phyloP scores from a whole-genome alignment of 164 flowering plant species.

The Sedum album region DNA sequence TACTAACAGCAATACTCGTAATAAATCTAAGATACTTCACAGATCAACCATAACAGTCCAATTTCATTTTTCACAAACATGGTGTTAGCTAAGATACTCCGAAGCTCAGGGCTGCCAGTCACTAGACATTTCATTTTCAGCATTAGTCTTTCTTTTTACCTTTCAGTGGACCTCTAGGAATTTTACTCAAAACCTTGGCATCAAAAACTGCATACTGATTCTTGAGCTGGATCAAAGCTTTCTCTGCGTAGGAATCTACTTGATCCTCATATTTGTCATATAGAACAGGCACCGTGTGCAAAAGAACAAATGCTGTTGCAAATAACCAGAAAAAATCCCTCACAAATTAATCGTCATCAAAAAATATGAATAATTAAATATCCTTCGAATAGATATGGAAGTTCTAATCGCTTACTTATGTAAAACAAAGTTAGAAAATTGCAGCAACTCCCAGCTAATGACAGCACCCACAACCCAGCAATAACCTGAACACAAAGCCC shows the following conservation, averaged over 20 bases:
- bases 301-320: slow-evolving; percentile 49
- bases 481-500: slow-evolving; percentile 25
- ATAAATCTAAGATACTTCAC: no score
- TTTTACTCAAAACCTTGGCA: slow-evolving; percentile 50
- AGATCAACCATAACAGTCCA: no score
- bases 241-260: slow-evolving; percentile 57
- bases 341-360: neutral
- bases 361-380: neutral
- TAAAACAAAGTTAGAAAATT: slow-evolving; percentile 53
- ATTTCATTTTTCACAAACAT: no score
- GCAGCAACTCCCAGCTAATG: slow-evolving; percentile 43
- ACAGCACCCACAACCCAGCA: slow-evolving; percentile 43
- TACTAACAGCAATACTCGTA: no score
- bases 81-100: no score
- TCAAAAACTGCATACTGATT: slow-evolving; percentile 70
- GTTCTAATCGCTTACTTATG: slow-evolving; percentile 22
- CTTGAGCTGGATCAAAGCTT: slow-evolving; percentile 45
- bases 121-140: no score
- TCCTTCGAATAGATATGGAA: neutral
- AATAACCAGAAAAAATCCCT: neutral
- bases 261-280: slow-evolving; percentile 76
- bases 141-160: slow-evolving; percentile 33
- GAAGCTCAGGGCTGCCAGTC: no score
- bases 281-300: slow-evolving; percentile 61
- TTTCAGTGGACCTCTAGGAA: slow-evolving; percentile 39